phyloP scores from a whole-genome alignment of 768 basidiomycete species.

The Tephrocybe sp. region DNA sequence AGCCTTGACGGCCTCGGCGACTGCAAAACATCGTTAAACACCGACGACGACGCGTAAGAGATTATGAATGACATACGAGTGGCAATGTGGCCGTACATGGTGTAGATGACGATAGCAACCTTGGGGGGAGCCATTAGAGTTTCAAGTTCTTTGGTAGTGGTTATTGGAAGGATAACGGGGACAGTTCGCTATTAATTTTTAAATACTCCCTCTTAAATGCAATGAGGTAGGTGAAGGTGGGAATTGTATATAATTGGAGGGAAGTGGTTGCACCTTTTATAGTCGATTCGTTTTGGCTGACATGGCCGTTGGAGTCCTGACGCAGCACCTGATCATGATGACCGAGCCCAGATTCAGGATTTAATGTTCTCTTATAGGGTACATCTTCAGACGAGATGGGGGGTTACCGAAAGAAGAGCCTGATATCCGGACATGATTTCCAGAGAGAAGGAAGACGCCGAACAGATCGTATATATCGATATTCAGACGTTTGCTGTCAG shows the following conservation, averaged over 20 bases:
- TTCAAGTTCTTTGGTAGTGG: conserved; percentile 15
- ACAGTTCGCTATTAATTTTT: too few relatives aligned
- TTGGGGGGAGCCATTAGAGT: conserved; percentile 46
- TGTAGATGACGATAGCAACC: conserved; percentile 73
- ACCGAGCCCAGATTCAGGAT: too few relatives aligned
- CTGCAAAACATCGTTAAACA: conserved; percentile 32
- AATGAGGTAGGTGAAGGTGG: conserved; percentile 11
- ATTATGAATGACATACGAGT: conserved; percentile 53
- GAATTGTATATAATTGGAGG: conserved; percentile 14
- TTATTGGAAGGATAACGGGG: conserved; percentile 14
- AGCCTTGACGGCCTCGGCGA: conserved; percentile 55
- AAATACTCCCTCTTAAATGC: too few relatives aligned
- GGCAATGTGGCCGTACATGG: conserved; percentile 73
- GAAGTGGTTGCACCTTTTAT: conserved; percentile 25
- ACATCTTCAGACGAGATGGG: too few relatives aligned
- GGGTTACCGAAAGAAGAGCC: too few relatives aligned
- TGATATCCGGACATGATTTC: too few relatives aligned
- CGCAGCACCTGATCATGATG: too few relatives aligned
- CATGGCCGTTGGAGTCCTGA: conserved; percentile 29
- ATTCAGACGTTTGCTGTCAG: too few relatives aligned
- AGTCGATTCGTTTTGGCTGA: conserved; percentile 20
- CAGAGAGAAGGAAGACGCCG: too few relatives aligned
- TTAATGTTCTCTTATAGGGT: too few relatives aligned
- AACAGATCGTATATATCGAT: too few relatives aligned
- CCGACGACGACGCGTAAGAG: neutral